A percentile compares a stretch with the other conserved stretches of the same genome.
These are phyloP conservation scores for Heliamphora pulchella DNA, from an alignment of 179 eudicot species.

Conservation along the genomic window DNA sequence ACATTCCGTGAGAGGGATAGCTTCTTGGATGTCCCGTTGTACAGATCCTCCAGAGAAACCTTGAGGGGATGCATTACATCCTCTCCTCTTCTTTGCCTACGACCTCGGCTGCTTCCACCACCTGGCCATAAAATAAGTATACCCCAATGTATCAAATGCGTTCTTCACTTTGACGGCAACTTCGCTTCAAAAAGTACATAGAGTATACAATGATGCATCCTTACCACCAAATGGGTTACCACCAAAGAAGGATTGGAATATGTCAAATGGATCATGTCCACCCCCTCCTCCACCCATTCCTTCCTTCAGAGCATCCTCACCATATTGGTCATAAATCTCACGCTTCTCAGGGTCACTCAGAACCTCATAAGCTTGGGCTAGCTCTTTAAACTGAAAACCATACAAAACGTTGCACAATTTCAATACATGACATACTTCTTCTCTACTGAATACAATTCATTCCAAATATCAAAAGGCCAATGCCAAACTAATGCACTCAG, in stretches of 20 bases:
- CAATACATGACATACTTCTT: neutral
- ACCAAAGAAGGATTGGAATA: slow-evolving; percentile 46
- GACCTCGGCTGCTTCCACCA: slow-evolving; percentile 48
- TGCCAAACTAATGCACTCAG: neutral
- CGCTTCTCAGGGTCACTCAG: slow-evolving; percentile 45
- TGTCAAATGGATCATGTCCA: slow-evolving; percentile 46
- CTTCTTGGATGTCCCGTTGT: slow-evolving; percentile 46
- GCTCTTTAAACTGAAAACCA: slow-evolving; percentile 28
- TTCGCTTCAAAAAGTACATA: neutral
- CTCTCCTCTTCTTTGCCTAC: slow-evolving; percentile 47
- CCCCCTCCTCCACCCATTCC: slow-evolving; percentile 49
- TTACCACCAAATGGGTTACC: slow-evolving; percentile 45
- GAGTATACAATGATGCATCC: neutral
- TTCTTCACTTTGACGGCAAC: neutral
- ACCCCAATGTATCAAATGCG: neutral
- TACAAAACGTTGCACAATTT: neutral
- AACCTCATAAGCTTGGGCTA: slow-evolving; percentile 56
- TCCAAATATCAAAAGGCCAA: neutral
- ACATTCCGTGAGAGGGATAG: slow-evolving; percentile 52
- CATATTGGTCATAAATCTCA: slow-evolving; percentile 50
- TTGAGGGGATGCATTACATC: slow-evolving; percentile 51
- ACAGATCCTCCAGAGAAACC: slow-evolving; percentile 46
- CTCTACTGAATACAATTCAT: neutral
- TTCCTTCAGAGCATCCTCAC: slow-evolving; percentile 55
- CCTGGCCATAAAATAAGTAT: slow-evolving; percentile 20